Evolutionary conservation across 176 grass and related monocot species (phyloP), one percentile per base, ranked within the genome.

Genomic region (Carex kokanica): DNA sequence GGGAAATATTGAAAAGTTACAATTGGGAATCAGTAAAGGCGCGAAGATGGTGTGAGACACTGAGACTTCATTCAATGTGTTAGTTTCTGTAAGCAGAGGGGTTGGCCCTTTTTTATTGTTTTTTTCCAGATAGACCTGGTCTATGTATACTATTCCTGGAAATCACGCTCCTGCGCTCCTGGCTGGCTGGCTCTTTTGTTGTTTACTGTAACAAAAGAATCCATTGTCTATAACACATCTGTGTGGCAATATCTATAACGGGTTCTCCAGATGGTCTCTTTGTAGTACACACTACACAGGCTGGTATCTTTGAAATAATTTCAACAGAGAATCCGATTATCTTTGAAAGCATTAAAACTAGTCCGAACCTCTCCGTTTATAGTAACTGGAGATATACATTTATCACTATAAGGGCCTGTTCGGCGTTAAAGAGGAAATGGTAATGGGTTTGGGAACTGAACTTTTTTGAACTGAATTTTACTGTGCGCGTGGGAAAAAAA

Each of bases 41-140:
- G 78, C 78, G 58, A 60, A 81, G 53, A 41, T 23, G 57, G 56
- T 24, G 79, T 27, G 27, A 27, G 1, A 27, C 27, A 27, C 27
- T 82, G 79, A 31, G 72, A 2, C 1, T 54, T 75, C 72, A 75
- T 55, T 75, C 20, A 53, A 8, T 65, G 60, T 40, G 79, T 82
- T 60, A 82, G 79, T 52, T 62, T 64, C 34, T 10, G 4, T 64
- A 64, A 24, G 57, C 24, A 49, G 9, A 81, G 29, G 52, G 9
- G 34, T 65, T 81, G 27, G 51, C 60, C 38, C 32, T 11, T 81
- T 81, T 81, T 29, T 7, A 10, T 13, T 45, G 41, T 0, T 1
- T 47, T 47, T 23, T 49, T 3, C 13, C 18, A 41, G 7, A 5
- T 69, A 38, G 2, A 41, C 34, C 34, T n/a, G 66, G 66, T 69